phyloP scores from a whole-genome alignment of 257 asterid species.

The Scutellaria minor region DNA sequence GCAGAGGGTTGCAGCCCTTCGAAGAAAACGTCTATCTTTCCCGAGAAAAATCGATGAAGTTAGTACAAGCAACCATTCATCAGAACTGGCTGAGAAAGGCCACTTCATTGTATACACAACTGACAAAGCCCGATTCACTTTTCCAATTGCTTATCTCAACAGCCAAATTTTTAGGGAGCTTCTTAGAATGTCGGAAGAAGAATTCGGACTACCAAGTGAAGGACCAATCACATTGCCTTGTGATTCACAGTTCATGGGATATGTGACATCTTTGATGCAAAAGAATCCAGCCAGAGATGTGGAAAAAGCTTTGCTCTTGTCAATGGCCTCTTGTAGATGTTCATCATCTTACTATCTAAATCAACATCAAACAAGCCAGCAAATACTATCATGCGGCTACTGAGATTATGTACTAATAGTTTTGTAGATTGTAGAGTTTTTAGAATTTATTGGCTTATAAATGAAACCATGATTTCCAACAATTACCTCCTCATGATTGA shows the following conservation, averaged over 20 bases:
- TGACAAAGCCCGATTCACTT: constrained; percentile 32
- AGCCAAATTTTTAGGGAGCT: constrained; percentile 31
- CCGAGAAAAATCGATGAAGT: background rate
- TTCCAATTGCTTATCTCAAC: constrained; percentile 40
- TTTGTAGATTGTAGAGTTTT: background rate
- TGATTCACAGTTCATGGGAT: constrained; percentile 39
- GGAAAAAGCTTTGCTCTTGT: constrained; percentile 30
- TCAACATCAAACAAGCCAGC: constrained; percentile 21
- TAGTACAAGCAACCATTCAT: background rate
- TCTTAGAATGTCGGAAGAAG: constrained; percentile 42
- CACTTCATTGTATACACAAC: constrained; percentile 36
- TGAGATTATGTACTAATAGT: background rate
- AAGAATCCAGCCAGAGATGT: constrained; percentile 21
- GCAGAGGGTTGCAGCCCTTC: constrained; percentile 35
- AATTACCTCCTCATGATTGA: background rate
- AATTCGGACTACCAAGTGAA: constrained; percentile 35
- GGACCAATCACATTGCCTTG: constrained; percentile 42
- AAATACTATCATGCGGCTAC: background rate
- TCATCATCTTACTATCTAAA: background rate
- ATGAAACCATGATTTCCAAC: background rate
- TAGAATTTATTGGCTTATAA: background rate
- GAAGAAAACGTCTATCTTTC: constrained; percentile 33
- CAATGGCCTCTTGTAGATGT: constrained; percentile 26
- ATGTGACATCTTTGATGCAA: constrained; percentile 23
- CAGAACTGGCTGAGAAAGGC: constrained; percentile 34